Evolutionary conservation across 331 rosid genomes (phyloP).

Genomic region (Acacia concinna): DNA sequence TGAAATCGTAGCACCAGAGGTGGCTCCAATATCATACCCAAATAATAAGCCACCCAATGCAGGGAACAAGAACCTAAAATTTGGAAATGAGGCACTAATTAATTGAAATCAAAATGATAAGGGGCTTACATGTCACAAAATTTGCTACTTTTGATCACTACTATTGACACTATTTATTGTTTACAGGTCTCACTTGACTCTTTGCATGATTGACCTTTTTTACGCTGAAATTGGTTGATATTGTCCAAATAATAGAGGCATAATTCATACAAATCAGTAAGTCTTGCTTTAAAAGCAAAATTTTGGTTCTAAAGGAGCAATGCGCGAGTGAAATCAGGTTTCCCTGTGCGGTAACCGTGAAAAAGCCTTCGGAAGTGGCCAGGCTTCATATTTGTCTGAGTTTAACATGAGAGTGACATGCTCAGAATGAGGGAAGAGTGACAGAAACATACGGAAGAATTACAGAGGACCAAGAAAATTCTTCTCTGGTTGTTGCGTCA

Average conservation of each 20-base stretch:
- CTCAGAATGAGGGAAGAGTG: conserved; percentile 5
- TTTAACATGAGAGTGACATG: neutral
- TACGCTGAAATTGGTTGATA: neutral
- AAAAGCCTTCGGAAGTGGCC: neutral
- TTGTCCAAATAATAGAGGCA: neutral
- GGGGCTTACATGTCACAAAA: neutral
- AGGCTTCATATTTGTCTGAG: neutral
- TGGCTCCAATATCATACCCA: conserved; percentile 97
- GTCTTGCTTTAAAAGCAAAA: conserved; percentile 9
- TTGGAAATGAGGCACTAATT: conserved; percentile 15
- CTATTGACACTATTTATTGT: neutral
- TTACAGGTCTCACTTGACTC: neutral
- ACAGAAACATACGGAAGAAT: conserved; percentile 75
- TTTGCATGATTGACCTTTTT: conserved; percentile 3
- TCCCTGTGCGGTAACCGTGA: neutral
- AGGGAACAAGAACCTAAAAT: conserved; percentile 82
- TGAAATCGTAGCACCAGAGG: conserved; percentile 89
- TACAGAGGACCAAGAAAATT: conserved; percentile 74
- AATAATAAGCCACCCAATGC: conserved; percentile 97
- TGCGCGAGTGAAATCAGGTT: neutral
- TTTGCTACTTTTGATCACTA: conserved; percentile 7
- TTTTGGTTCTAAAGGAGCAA: conserved; percentile 12
- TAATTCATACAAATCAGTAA: neutral
- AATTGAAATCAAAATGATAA: conserved; percentile 10
- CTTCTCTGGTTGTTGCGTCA: conserved; percentile 52